phyloP scores from a whole-genome alignment of 2,329 filamentous ascomycete species.

The Fonsecaea monophora region DNA sequence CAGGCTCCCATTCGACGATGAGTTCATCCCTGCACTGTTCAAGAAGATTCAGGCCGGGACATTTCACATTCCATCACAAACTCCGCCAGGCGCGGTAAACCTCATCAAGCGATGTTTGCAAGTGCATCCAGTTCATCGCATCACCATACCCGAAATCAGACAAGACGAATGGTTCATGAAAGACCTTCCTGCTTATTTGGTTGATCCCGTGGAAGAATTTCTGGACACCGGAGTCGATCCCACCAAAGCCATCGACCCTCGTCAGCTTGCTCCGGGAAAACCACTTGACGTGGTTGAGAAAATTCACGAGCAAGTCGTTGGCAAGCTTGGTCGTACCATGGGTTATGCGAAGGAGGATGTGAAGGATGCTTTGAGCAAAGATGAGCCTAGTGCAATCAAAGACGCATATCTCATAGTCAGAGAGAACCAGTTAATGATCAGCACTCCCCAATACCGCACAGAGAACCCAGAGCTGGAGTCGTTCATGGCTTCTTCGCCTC shows the following conservation, averaged over 20 bases:
- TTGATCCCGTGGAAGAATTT: constrained; percentile 88
- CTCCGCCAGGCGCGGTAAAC: constrained; percentile 79
- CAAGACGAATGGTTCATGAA: constrained; percentile 93
- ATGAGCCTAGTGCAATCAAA: constrained; percentile 97
- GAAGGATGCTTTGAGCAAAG: constrained; percentile 86
- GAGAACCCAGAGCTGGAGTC: constrained; percentile 54
- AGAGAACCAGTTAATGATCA: constrained; percentile 90
- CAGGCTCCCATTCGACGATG: constrained; percentile 90
- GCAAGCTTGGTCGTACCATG: constrained; percentile 97
- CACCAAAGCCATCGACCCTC: constrained; percentile 85
- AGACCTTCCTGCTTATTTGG: constrained; percentile 84
- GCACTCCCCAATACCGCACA: constrained; percentile 62
- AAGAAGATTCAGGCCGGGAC: constrained; percentile 96
- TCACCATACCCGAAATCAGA: constrained; percentile 91
- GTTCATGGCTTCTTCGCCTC: constrained; percentile 64
- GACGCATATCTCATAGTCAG: constrained; percentile 98
- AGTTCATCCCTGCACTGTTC: constrained; percentile 96
- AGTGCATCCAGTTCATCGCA: constrained; percentile 86
- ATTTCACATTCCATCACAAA: constrained; percentile 90
- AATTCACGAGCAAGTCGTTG: constrained; percentile 88
- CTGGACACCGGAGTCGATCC: constrained; percentile 92
- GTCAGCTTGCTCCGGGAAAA: constrained; percentile 79
- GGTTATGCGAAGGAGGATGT: constrained; percentile 95
- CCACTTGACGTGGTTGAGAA: constrained; percentile 82
- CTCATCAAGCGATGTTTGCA: constrained; percentile 89